Evolutionary conservation across 1,284 basidiomycete genomes (phyloP).

Genomic region (Coniferiporia sulphurascens): DNA sequence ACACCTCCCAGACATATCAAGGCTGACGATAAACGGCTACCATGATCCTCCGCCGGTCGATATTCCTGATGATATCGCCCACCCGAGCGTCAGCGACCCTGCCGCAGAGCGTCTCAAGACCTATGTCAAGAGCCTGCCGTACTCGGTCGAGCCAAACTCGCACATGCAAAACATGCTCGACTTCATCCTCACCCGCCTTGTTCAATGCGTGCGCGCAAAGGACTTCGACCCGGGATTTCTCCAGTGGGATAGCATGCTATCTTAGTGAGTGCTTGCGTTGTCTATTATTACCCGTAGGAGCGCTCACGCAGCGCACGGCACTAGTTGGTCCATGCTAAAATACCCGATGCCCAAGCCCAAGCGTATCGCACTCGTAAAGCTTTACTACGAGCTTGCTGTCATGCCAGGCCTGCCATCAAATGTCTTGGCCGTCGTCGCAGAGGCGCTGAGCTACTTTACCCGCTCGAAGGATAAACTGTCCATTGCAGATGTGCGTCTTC

Average conservation of each 20-base stretch:
- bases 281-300: constrained; percentile 14
- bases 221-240: constrained; percentile 76
- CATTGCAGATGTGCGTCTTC: constrained; percentile 80
- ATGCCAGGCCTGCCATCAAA: constrained; percentile 57
- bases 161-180: constrained; percentile 82
- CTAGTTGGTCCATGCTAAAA: constrained; percentile 77
- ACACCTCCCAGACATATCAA: constrained; percentile 44
- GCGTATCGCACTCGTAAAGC: constrained; percentile 69
- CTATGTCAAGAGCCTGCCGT: constrained; percentile 69
- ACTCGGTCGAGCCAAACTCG: constrained; percentile 74
- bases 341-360: constrained; percentile 82
- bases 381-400: constrained; percentile 72
- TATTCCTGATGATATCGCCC: constrained; percentile 35
- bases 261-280: constrained; percentile 50
- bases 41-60: constrained; percentile 26
- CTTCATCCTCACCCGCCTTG: constrained; percentile 62
- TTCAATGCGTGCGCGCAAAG: constrained; percentile 73
- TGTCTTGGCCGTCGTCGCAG: constrained; percentile 54
- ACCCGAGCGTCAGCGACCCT: constrained; percentile 33
- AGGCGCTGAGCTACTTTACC: constrained; percentile 49
- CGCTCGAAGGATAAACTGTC: constrained; percentile 73
- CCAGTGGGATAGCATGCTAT: constrained; percentile 76
- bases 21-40: constrained; percentile 38
- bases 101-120: constrained; percentile 53
- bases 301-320: constrained; percentile 16